These are phyloP conservation scores for Rhodotorula mucilaginosa DNA, from an alignment of 1,284 basidiomycete species.

Conservation along the genomic window DNA sequence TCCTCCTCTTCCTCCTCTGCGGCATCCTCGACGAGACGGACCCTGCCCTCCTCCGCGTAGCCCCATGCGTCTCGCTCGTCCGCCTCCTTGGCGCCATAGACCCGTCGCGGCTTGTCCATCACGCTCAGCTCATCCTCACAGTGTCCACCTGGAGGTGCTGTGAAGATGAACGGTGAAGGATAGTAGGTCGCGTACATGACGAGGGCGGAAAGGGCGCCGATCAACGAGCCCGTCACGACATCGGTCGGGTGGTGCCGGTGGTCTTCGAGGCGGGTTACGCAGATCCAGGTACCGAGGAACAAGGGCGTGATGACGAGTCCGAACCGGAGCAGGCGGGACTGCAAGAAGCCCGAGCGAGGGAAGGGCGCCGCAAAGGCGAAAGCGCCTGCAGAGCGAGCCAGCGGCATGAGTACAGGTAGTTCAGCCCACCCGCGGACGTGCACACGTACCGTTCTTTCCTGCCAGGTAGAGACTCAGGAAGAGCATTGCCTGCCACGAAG, in stretches of 20 bases:
- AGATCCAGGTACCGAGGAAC: constrained; percentile 61
- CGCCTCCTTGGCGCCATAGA: constrained; percentile 7
- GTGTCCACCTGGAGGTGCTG: background rate
- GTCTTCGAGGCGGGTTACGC: constrained; percentile 48
- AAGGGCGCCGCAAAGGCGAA: constrained; percentile 55
- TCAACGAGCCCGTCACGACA: constrained; percentile 34
- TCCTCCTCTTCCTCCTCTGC: background rate
- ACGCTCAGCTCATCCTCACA: constrained; percentile 8
- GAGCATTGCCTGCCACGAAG: constrained; percentile 63
- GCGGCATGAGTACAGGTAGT: background rate
- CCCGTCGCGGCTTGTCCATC: constrained; percentile 11
- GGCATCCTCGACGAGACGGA: constrained; percentile 4
- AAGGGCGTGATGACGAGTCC: constrained; percentile 54
- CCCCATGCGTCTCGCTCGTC: background rate
- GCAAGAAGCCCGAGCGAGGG: constrained; percentile 49
- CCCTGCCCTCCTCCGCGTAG: constrained; percentile 8
- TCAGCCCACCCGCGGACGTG: background rate
- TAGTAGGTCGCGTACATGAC: constrained; percentile 38
- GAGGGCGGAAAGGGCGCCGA: constrained; percentile 32
- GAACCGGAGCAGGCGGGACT: constrained; percentile 57
- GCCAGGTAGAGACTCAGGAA: constrained; percentile 64
- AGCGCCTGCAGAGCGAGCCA: constrained; percentile 51
- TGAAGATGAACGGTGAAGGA: constrained; percentile 26
- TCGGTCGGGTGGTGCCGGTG: constrained; percentile 40
- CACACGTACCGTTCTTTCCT: constrained; percentile 53